Base-by-base conservation (phyloP, 2,329 filamentous ascomycete species). In the Fusarium guadeloupense region DNA sequence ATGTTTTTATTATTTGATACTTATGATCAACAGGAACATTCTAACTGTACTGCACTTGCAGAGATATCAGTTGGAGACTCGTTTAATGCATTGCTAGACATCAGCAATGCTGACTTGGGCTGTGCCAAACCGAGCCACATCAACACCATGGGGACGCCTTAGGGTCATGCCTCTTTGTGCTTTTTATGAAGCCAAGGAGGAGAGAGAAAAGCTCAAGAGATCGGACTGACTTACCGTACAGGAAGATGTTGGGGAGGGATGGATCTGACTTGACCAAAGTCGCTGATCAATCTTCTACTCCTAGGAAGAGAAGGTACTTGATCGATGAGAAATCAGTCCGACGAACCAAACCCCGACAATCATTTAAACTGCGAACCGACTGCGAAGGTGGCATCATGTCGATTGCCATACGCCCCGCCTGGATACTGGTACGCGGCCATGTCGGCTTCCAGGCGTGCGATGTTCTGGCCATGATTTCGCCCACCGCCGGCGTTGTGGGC, bases 331-430 rank as follows among this genome's bases (percentile, higher is more conserved):
- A 44, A 23, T 20, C 23, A 23, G 31, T 20, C 17, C 34, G 19
- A 42, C 34, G 37, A 47, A 45, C 26, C 5, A 16, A 10, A 13
- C 10, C 13, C 34, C 5, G 28, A 40, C 34, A 9, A 52, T 48
- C 38, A 42, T 4, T 48, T 8, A 17, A 55, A 54, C 12, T 26
- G 38, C n/a, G 56, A 35, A 35, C 56, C 63, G 45, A 26, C 23
- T 7, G 30, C 41, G 28, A n/a, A 20, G 16, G 8, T 14, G 13
- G 37, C 7, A 23, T 9, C 17, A 14, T 10, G 4, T 9, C 7
- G 26, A 46, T 16, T 21, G 9, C 9, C 14, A 17, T 37, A 34
- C 12, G 25, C 4, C 14, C 6, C 30, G 34, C 5, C 26, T 10
- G 23, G n/a, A 10, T 39, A 13, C 17, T 19, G 33, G 28, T 37